Conservation (phyloP, 2,329 filamentous ascomycete species). For the Lasiodiplodia hormozganensis region DNA sequence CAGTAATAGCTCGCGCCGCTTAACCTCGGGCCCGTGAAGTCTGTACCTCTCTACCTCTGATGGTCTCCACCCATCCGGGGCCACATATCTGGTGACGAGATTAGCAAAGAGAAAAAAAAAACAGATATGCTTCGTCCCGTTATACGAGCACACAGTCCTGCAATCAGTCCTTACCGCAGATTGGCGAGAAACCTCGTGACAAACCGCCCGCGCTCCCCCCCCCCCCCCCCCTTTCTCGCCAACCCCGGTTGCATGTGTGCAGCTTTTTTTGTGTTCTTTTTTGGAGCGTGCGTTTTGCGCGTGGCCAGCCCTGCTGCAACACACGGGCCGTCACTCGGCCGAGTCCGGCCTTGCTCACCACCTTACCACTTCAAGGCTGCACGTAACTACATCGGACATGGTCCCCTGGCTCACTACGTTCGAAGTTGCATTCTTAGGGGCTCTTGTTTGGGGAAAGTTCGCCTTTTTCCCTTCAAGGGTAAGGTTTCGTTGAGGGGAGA, state of each 20-base stretch:
- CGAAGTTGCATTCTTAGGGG: not conserved
- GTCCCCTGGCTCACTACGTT: conserved; percentile 12
- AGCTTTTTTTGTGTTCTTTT: too few relatives aligned
- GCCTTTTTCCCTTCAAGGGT: conserved; percentile 1
- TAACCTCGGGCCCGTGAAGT: too few relatives aligned
- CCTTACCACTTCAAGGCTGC: conserved; percentile 2
- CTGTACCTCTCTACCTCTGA: not conserved
- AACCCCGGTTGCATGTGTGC: too few relatives aligned
- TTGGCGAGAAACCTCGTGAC: too few relatives aligned
- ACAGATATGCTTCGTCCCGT: too few relatives aligned
- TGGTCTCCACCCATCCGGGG: not conserved
- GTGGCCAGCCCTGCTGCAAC: not conserved
- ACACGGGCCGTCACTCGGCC: conserved; percentile 19
- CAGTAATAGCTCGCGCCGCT: too few relatives aligned
- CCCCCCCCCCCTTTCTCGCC: too few relatives aligned
- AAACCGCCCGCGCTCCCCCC: too few relatives aligned
- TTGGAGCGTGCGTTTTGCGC: not conserved
- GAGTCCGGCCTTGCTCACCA: not conserved
- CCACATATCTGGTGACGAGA: not conserved
- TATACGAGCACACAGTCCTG: too few relatives aligned
- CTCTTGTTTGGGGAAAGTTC: not conserved
- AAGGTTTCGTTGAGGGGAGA: not conserved
- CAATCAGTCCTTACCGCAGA: too few relatives aligned
- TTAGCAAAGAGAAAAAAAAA: not conserved
- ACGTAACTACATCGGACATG: conserved; percentile 17